Evolutionary conservation across 192 early-diverging fungal genomes (phyloP).

Genomic region (Phlyctochytrium arcticum): DNA sequence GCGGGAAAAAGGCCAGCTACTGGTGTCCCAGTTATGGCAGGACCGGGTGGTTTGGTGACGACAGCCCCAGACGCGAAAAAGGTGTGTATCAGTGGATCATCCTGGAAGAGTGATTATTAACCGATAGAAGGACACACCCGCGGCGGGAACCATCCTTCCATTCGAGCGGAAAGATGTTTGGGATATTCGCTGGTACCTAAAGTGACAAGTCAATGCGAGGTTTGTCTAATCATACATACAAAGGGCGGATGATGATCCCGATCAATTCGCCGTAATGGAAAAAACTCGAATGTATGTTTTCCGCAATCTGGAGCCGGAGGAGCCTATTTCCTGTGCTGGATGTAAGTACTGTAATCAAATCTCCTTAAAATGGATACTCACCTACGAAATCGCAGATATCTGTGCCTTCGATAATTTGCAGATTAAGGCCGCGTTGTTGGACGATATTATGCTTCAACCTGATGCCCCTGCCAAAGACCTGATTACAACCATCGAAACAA

Average conservation of each 20-base stretch:
- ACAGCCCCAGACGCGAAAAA: neutral
- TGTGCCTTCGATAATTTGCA: conserved; percentile 49
- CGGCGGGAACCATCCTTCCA: conserved; percentile 38
- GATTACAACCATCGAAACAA: conserved; percentile 41
- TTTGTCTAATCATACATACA: neutral
- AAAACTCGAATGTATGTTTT: conserved; percentile 59
- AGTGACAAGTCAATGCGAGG: neutral
- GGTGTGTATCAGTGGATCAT: neutral
- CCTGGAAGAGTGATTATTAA: too few species aligned
- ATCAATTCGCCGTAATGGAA: conserved; percentile 55
- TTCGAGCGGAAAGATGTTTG: conserved; percentile 61
- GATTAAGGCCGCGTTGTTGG: conserved; percentile 48
- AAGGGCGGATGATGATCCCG: conserved; percentile 53
- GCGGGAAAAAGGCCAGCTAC: neutral
- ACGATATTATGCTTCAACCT: conserved; percentile 47
- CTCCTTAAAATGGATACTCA: neutral
- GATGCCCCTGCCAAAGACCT: conserved; percentile 35
- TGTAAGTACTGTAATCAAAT: conserved; percentile 24
- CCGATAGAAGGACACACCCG: too few species aligned
- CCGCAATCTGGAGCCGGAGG: conserved; percentile 50
- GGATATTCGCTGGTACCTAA: conserved; percentile 47
- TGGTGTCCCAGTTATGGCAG: neutral
- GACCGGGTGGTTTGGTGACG: conserved; percentile 9
- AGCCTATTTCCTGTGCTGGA: conserved; percentile 52
- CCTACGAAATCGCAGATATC: conserved; percentile 44